phyloP scores from a whole-genome alignment of 768 basidiomycete genomes.

The Piloderma croceum region DNA sequence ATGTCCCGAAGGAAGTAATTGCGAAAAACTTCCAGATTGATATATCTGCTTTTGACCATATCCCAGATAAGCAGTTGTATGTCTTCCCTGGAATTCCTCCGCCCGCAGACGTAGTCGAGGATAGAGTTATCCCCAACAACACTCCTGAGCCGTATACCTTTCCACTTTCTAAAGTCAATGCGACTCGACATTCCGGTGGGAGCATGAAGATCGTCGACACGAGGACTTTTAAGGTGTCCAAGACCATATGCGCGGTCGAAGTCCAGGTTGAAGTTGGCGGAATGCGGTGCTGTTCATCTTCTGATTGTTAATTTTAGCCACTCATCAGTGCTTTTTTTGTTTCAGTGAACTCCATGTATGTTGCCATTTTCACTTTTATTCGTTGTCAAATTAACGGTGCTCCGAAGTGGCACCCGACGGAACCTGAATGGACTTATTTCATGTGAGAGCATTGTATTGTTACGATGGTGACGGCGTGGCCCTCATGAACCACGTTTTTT shows the following conservation, averaged over 20 bases:
- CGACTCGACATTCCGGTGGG: constrained; percentile 43
- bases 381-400: constrained; percentile 4
- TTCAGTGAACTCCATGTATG: constrained; percentile 52
- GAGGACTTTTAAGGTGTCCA: constrained; percentile 46
- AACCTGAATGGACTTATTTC: constrained; percentile 62
- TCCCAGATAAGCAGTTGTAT: constrained; percentile 43
- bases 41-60: constrained; percentile 34
- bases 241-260: constrained; percentile 49
- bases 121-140: constrained; percentile 40
- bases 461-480: not conserved
- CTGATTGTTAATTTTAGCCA: no score
- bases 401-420: constrained; percentile 61
- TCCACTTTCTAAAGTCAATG: constrained; percentile 38
- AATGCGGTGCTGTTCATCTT: constrained; percentile 33
- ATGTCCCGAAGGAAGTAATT: constrained; percentile 50
- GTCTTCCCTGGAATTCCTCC: constrained; percentile 46
- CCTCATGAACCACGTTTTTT: constrained; percentile 2
- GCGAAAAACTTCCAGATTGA: constrained; percentile 47
- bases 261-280: constrained; percentile 54
- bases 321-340: not conserved
- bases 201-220: constrained; percentile 48
- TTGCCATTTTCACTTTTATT: constrained; percentile 1
- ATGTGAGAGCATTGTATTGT: constrained; percentile 31
- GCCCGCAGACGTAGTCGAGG: constrained; percentile 30
- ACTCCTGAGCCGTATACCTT: constrained; percentile 42